These are phyloP conservation scores for Zygotorulaspora sp. DNA, from an alignment of 805 yeast genomes.

Conservation along the genomic window DNA sequence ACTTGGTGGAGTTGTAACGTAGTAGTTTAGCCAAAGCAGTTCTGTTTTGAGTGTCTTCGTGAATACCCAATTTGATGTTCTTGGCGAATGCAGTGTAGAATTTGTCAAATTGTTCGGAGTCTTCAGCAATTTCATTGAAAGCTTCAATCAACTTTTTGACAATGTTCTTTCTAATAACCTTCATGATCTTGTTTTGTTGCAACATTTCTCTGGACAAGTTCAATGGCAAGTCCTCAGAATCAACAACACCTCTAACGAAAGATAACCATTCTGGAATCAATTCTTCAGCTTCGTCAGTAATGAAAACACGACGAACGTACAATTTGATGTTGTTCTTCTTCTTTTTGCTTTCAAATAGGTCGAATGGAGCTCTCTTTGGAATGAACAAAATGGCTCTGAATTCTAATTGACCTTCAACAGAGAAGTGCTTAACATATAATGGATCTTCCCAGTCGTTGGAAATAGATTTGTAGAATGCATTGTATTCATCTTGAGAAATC, in stretches of 20 bases:
- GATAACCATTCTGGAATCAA: conserved; percentile 98
- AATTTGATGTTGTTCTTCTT: conserved; percentile 98
- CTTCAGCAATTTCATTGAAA: conserved; percentile 99
- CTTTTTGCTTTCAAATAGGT: conserved; percentile 96
- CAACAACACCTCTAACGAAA: conserved; percentile 98
- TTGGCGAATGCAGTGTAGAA: conserved; percentile 97
- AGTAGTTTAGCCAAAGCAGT: conserved; percentile 88
- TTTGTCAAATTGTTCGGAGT: conserved; percentile 95
- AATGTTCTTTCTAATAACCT: conserved; percentile 98
- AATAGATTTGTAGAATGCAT: conserved; percentile 98
- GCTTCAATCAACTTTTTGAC: conserved; percentile 98
- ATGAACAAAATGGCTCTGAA: conserved; percentile 95
- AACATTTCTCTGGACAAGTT: conserved; percentile 99
- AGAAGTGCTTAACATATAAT: conserved; percentile 98
- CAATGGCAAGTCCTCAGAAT: conserved; percentile 98
- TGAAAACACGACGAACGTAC: conserved; percentile 98
- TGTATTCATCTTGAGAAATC: conserved; percentile 96
- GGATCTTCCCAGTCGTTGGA: conserved; percentile 99
- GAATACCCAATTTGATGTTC: conserved; percentile 98
- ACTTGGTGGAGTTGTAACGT: conserved; percentile 96
- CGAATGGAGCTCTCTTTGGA: conserved; percentile 99
- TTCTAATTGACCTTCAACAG: conserved; percentile 99
- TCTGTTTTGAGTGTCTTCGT: conserved; percentile 99
- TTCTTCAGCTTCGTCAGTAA: conserved; percentile 99
- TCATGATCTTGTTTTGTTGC: conserved; percentile 99